These are phyloP conservation scores for Colletotrichum liriopes DNA, from an alignment of 2,329 filamentous ascomycete species.

Conservation along the genomic window DNA sequence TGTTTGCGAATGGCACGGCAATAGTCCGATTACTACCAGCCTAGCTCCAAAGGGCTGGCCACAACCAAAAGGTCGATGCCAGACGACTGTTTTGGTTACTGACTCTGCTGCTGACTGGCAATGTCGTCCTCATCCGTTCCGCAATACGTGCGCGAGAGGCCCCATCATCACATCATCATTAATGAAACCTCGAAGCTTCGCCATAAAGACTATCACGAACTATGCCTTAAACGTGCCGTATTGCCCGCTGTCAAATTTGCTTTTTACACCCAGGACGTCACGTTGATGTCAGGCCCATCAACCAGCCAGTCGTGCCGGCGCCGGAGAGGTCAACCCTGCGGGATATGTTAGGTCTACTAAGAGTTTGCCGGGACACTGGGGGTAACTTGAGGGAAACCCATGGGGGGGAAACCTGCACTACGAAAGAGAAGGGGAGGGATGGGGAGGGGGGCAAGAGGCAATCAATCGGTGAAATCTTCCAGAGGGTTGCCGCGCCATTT, in stretches of 20 bases:
- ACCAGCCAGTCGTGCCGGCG: constrained; percentile 6
- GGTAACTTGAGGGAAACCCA: background rate
- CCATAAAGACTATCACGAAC: constrained; percentile 8
- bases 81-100: too few species aligned
- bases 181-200: constrained; percentile 19
- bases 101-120: background rate
- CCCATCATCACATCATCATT: constrained; percentile 12
- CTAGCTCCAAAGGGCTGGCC: background rate
- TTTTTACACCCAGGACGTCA: constrained; percentile 11
- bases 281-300: constrained; percentile 5
- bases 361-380: constrained; percentile 7
- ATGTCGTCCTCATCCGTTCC: background rate
- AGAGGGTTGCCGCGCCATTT: constrained; percentile 2
- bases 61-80: background rate
- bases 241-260: constrained; percentile 33
- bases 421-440: background rate
- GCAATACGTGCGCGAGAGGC: constrained; percentile 13
- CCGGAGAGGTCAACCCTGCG: constrained; percentile 1
- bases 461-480: constrained; percentile 28
- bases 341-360: constrained; percentile 7
- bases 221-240: background rate
- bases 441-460: background rate
- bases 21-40: constrained; percentile 14
- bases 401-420: background rate
- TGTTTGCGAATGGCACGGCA: constrained; percentile 1